These are phyloP conservation scores for Diplodia intermedia DNA, from an alignment of 2,329 filamentous ascomycete species.

Conservation along the genomic window DNA sequence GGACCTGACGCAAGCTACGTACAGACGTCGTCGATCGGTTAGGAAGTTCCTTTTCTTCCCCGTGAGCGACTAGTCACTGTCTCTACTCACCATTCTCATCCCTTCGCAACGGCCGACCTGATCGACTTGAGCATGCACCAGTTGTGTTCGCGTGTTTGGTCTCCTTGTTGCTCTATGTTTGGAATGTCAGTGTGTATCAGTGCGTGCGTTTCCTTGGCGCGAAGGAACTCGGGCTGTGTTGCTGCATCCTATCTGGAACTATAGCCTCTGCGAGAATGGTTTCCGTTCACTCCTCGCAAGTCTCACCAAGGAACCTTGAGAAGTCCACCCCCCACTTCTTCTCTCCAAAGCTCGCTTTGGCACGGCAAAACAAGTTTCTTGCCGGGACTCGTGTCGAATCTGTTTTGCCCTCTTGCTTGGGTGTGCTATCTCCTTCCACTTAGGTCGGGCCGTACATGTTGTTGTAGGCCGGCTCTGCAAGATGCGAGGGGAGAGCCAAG, in stretches of 20 bases:
- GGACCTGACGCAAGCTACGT: neutral
- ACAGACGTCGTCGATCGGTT: neutral
- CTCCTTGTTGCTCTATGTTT: neutral
- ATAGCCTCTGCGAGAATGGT: neutral
- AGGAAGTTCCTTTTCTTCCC: neutral
- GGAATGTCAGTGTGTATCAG: neutral
- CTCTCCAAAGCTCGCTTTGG: slow-evolving; percentile 13
- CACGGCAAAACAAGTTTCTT: slow-evolving; percentile 5
- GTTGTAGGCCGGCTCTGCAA: neutral
- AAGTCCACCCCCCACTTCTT: neutral
- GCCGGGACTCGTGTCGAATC: slow-evolving; percentile 29
- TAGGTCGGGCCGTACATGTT: neutral
- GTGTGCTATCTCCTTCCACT: neutral
- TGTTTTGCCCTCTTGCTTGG: neutral
- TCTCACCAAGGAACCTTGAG: neutral
- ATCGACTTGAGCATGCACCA: neutral
- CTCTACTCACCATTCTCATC: neutral
- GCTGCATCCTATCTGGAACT: neutral
- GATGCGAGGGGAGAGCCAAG: neutral
- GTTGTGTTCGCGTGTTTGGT: neutral
- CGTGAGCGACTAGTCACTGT: neutral
- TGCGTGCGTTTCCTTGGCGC: neutral
- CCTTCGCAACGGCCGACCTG: slow-evolving; percentile 12
- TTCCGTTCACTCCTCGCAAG: neutral
- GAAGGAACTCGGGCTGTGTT: neutral